Evolutionary conservation across 208 protist genomes (phyloP).

Genomic region (Trypanosoma grayi): DNA sequence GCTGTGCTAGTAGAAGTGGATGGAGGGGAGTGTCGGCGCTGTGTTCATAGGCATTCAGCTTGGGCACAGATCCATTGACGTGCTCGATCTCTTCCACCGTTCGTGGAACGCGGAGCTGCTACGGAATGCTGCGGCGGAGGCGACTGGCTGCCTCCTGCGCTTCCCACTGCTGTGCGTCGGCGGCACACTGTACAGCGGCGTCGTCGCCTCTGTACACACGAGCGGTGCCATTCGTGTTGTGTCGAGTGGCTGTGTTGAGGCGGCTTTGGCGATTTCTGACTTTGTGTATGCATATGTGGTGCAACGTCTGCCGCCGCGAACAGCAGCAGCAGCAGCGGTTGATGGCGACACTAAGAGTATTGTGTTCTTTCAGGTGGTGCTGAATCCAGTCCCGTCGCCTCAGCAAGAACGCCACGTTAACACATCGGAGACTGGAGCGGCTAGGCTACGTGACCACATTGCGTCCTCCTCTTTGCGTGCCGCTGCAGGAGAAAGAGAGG

Average conservation of each 20-base stretch:
- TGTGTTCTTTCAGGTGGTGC: constrained; percentile 18
- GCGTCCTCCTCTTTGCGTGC: not conserved
- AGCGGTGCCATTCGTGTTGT: constrained; percentile 28
- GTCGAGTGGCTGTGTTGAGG: constrained; percentile 22
- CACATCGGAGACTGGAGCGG: constrained; percentile 9
- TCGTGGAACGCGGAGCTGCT: constrained; percentile 40
- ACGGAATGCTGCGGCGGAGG: constrained; percentile 25
- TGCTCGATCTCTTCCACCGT: constrained; percentile 25
- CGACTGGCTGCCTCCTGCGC: constrained; percentile 26
- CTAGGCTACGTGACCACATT: constrained; percentile 24
- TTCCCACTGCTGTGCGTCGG: constrained; percentile 31
- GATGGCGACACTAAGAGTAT: constrained; percentile 19
- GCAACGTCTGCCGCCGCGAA: not conserved
- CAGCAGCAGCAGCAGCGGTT: too few relatives aligned
- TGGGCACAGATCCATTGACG: constrained; percentile 9
- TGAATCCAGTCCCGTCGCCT: not conserved
- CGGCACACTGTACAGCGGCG: constrained; percentile 22
- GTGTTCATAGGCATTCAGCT: constrained; percentile 33
- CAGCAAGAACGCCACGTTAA: not conserved
- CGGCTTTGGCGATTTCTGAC: constrained; percentile 19
- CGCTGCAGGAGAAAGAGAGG: not conserved
- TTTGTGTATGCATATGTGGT: constrained; percentile 22
- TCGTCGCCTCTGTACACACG: constrained; percentile 23
- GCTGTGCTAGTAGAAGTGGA: not conserved
- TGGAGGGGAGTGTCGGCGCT: constrained; percentile 24